phyloP scores from a whole-genome alignment of 331 rosid species.

The Acacia pycnantha region DNA sequence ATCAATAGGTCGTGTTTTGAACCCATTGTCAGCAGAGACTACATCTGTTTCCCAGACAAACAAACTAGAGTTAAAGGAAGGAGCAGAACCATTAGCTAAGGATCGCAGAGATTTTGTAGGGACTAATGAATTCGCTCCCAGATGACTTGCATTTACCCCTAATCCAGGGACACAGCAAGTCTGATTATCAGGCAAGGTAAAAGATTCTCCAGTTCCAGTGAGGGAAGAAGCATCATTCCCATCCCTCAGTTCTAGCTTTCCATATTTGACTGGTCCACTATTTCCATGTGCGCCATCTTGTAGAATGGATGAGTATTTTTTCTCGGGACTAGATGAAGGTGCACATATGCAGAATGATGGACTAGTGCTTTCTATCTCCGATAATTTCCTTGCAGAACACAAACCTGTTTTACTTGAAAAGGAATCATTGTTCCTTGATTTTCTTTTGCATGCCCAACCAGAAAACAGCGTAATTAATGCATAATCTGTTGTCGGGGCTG shows the following conservation, averaged over 20 bases:
- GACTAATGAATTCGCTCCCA: conserved; percentile 10
- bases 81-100: conserved; percentile 41
- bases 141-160: conserved; percentile 25
- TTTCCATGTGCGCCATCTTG: conserved; percentile 31
- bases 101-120: conserved; percentile 33
- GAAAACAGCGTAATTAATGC: conserved; percentile 33
- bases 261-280: conserved; percentile 31
- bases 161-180: conserved; percentile 40
- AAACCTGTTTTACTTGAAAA: conserved; percentile 15
- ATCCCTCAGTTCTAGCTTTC: not conserved
- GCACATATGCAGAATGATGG: conserved; percentile 5
- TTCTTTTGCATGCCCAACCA: conserved; percentile 38
- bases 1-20: conserved; percentile 46
- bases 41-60: conserved; percentile 49
- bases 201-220: not conserved
- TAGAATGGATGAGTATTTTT: conserved; percentile 14
- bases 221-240: conserved; percentile 4
- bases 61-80: conserved; percentile 48
- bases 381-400: conserved; percentile 12
- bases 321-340: not conserved
- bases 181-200: not conserved
- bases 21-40: conserved; percentile 24
- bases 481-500: conserved; percentile 35
- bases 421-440: conserved; percentile 6
- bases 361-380: not conserved